Percentiles rank a stretch among this genome's conserved stretches.
phyloP scores from a whole-genome alignment of 2,329 filamentous ascomycete genomes.

The Lachnellula arida region DNA sequence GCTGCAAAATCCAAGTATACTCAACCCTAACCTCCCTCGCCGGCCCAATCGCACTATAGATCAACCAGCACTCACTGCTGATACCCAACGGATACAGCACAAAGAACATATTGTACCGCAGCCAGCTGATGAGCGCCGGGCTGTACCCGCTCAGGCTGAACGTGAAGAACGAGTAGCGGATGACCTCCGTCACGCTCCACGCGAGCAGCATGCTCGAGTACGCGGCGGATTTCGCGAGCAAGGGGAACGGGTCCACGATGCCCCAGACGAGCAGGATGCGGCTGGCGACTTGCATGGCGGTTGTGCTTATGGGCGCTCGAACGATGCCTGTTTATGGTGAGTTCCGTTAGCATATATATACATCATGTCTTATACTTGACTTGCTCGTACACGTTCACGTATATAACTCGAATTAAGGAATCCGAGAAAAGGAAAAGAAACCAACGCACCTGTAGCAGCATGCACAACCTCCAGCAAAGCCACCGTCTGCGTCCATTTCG shows the following conservation, averaged over 20 bases:
- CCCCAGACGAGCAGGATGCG: slow-evolving; percentile 88
- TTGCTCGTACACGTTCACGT: no score
- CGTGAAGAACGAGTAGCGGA: slow-evolving; percentile 90
- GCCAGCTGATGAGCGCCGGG: slow-evolving; percentile 66
- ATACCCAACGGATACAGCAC: slow-evolving; percentile 92
- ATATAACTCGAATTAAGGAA: no score
- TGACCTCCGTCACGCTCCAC: slow-evolving; percentile 87
- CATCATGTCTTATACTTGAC: background rate
- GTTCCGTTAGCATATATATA: background rate
- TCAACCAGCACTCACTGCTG: slow-evolving; percentile 76
- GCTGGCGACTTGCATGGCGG: slow-evolving; percentile 81
- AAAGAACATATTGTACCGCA: slow-evolving; percentile 90
- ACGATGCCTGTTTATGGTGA: slow-evolving; percentile 60
- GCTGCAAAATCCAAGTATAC: slow-evolving; percentile 57
- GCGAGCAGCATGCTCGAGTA: slow-evolving; percentile 79
- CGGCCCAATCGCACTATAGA: slow-evolving; percentile 64
- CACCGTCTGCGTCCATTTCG: slow-evolving; percentile 76
- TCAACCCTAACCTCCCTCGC: slow-evolving; percentile 45
- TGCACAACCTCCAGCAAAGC: slow-evolving; percentile 82
- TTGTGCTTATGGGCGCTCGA: slow-evolving; percentile 78
- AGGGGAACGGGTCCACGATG: slow-evolving; percentile 70
- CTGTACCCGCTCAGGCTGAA: slow-evolving; percentile 60
- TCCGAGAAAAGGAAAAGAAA: background rate
- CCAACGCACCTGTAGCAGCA: slow-evolving; percentile 62
- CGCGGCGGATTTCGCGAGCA: slow-evolving; percentile 53